Conservation (phyloP, 192 early-diverging fungal genomes). For the Backusella tarrabulga region DNA sequence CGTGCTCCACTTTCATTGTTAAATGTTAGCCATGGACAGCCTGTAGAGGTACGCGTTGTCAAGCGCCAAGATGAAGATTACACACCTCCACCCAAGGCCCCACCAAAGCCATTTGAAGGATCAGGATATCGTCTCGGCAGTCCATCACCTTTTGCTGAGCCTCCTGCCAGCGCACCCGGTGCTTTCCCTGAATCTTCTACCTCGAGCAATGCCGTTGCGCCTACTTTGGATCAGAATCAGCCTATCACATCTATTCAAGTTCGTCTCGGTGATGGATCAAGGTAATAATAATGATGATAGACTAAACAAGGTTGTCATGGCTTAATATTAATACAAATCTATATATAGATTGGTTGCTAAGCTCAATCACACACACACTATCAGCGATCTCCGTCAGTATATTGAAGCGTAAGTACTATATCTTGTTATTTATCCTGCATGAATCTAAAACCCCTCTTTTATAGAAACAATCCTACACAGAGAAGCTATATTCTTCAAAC, state of each 20-base stretch:
- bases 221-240: conserved; percentile 68
- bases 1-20: conserved; percentile 85
- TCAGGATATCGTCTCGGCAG: conserved; percentile 79
- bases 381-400: conserved; percentile 80
- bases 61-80: conserved; percentile 87
- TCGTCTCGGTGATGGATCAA: conserved; percentile 85
- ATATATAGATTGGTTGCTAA: conserved; percentile 64
- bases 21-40: conserved; percentile 87
- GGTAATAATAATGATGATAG: conserved; percentile 29
- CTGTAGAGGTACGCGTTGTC: conserved; percentile 84
- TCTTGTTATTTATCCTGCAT: too few species aligned
- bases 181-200: conserved; percentile 14
- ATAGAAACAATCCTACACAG: conserved; percentile 59
- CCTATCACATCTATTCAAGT: conserved; percentile 91
- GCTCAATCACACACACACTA: conserved; percentile 88
- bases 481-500: conserved; percentile 77
- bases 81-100: conserved; percentile 74
- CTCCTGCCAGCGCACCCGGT: conserved; percentile 30
- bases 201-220: conserved; percentile 23
- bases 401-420: conserved; percentile 59
- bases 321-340: neutral
- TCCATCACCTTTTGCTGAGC: conserved; percentile 36
- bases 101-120: conserved; percentile 75
- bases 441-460: too few species aligned
- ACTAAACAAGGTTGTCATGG: neutral